Evolutionary conservation across 495 filamentous ascomycete genomes (phyloP), one percentile per base, ranked within the genome.

Genomic region (Penicillium turbatum): DNA sequence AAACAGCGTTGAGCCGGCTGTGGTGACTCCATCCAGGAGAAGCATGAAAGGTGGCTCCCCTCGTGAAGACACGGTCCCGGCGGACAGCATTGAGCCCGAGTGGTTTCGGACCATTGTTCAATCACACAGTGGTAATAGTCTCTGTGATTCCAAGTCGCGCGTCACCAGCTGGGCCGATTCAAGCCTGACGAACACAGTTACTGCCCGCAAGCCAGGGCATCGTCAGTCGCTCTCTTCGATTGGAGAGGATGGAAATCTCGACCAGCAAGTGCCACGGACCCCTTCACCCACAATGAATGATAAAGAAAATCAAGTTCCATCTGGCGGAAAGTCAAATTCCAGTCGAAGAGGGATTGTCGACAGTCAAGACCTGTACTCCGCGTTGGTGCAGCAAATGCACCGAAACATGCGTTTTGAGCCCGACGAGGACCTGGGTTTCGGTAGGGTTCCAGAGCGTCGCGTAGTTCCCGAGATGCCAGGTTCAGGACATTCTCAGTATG

Each of bases 101-200:
- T 55, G 50, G 19, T 39, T 53, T 34, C 53, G 17, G 26, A 32
- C 19, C 2, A 53, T 62, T 6, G 42, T 56, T 21, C 51, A 41
- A 27, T 60, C 73, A 7, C 66, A 64, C 53, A 85, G 78, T 58
- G 76, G 71, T 26, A 67, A 64, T 46, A 81, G 66, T 55, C 48
- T 77, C 9, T 76, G 70, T 19, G 79, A 82, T 21, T 79, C 81
- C 15, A 79, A 71, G 44, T 90, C 87, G 48, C 77, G 86, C 13
- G 79, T 90, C 35, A 90, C 86, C 12, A 92, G 88, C 63, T 90
- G 88, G 89, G 78, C 80, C 5, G 79, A 85, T 58, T 92, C 82
- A 2, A 82, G 77, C 0, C 68, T 63, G n/a, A 70, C 73, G 51
- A 78, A 79, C 47, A 81, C 79, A 5, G 66, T 76, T 19, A 62